These are phyloP conservation scores for Oxalis stricta DNA, from an alignment of 441 rosid genomes.

Conservation along the genomic window DNA sequence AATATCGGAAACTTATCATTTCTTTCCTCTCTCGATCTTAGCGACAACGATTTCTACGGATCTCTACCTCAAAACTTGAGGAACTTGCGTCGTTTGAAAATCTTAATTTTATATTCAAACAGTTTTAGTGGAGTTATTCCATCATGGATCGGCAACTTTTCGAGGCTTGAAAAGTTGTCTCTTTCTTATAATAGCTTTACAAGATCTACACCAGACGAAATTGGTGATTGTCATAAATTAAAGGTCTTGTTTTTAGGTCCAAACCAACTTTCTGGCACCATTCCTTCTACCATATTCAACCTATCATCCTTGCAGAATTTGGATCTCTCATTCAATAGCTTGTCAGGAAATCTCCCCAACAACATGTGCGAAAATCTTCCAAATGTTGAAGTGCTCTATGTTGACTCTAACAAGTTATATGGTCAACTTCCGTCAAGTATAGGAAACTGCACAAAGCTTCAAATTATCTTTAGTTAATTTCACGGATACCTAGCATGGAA, in stretches of 20 bases:
- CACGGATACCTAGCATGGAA: too few species aligned
- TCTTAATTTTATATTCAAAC: background rate
- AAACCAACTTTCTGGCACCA: background rate
- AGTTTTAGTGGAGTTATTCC: slow-evolving; percentile 3
- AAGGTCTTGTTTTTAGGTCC: too few species aligned
- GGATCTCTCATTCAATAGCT: background rate
- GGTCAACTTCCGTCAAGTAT: too few species aligned
- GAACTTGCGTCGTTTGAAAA: background rate
- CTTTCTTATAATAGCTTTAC: background rate
- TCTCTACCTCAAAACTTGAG: background rate
- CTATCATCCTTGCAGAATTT: background rate
- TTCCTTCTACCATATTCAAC: background rate
- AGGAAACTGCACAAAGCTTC: too few species aligned
- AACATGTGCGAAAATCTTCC: background rate
- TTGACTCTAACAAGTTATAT: too few species aligned
- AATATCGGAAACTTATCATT: slow-evolving; percentile 2
- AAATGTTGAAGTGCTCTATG: background rate
- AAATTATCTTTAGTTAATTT: too few species aligned
- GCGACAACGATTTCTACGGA: slow-evolving; percentile 6
- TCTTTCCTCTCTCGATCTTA: background rate
- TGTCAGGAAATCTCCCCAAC: background rate
- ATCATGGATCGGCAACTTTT: background rate
- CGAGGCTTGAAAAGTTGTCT: background rate
- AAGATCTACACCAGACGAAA: too few species aligned
- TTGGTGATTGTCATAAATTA: too few species aligned